Evolutionary conservation across 768 basidiomycete genomes (phyloP), one percentile per base, ranked within the genome.

Genomic region (Rossbeevera mucosa): DNA sequence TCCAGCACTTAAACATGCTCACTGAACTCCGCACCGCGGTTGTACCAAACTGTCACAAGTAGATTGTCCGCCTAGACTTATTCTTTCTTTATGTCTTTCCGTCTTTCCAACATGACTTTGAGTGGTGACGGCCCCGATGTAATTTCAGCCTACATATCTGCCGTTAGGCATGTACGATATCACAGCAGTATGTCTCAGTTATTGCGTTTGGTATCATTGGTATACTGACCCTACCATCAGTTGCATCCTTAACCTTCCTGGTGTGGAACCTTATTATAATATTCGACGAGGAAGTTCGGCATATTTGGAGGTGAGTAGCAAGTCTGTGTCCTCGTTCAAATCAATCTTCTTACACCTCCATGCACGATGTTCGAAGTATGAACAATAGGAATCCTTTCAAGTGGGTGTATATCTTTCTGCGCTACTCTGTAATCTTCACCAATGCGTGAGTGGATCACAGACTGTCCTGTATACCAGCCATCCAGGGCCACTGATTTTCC

Each of bases 381-480:
- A 53, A 50, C 9, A 57, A 57, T 16, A 45, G 21, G n/a, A 61
- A 43, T 7, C 47, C 50, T 4, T 56, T 64, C 25, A 72, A 67
- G 48, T 71, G 71, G 70, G 16, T 64, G 16, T 66, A 66, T 24
- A 31, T 66, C n/a, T 59, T 62, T 44, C 53, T 67, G 54, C 66
- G 57, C n/a, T 68, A 68, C 53, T 33, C 49, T 36, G 52, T 51
- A 5, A 47, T 68, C 38, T 24, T 53, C 5, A 55, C 52, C 25
- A 63, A 59, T 13, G 7, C 56, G 65, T 67, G 33, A 62, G 64
- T 55, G 18, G 9, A 28, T 33, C 9, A 2, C 16, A 28, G 18
- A 4, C 3, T n/a, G 4, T 44, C 21, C 12, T 7, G 6, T 12
- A 8, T 8, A 4, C 16, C 18, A 20, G 13, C 42, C 6, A 12